Evolutionary conservation across 495 filamentous ascomycete species (phyloP).

Genomic region (Tuber melanosporum): DNA sequence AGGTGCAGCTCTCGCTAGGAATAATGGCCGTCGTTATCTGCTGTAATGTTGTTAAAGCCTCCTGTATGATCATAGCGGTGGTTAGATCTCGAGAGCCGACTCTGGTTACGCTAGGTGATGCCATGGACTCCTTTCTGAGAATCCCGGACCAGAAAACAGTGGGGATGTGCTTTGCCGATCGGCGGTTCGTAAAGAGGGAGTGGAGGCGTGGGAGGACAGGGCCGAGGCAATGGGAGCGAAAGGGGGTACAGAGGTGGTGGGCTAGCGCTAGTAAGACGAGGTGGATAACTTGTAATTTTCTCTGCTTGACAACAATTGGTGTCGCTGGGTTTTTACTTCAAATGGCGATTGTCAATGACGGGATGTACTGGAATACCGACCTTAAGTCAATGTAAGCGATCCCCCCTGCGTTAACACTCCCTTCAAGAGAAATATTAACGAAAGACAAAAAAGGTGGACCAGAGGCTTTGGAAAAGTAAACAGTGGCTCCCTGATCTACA

Average conservation of each 20-base stretch:
- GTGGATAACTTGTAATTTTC: conserved; percentile 8
- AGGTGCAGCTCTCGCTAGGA: conserved; percentile 41
- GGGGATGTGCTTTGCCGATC: conserved; percentile 41
- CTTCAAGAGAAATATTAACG: background rate
- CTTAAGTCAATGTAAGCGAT: background rate
- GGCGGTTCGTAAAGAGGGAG: conserved; percentile 17
- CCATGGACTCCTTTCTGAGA: conserved; percentile 4
- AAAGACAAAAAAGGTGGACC: background rate
- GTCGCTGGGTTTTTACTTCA: background rate
- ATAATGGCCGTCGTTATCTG: conserved; percentile 43
- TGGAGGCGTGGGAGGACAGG: background rate
- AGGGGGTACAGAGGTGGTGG: background rate
- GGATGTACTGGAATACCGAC: background rate
- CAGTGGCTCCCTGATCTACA: background rate
- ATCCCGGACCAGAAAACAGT: background rate
- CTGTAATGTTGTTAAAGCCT: conserved; percentile 42
- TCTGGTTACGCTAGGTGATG: conserved; percentile 11
- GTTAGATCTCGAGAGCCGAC: conserved; percentile 14
- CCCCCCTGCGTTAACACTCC: background rate
- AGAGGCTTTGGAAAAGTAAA: conserved; percentile 9
- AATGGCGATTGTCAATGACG: background rate
- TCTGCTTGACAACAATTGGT: background rate
- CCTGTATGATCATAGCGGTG: conserved; percentile 32
- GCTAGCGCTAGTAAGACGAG: background rate
- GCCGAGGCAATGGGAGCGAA: background rate